Evolutionary conservation across 148 eudicot genomes (phyloP), one percentile per base, ranked within the genome.

Genomic region (Tetragonia tetragonoides): DNA sequence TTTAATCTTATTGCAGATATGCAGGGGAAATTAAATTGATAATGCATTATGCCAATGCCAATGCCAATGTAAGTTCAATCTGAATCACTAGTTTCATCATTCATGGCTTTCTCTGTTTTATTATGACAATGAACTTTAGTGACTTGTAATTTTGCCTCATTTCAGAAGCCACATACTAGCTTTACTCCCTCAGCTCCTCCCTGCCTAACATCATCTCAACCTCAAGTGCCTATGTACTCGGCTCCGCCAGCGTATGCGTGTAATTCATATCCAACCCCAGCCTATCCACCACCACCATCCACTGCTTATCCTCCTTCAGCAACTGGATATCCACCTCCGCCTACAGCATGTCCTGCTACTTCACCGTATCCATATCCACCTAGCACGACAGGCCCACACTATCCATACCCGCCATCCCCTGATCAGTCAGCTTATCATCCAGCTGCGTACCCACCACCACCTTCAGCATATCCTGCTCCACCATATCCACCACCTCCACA

Each of bases 11-110:
- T 64, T 42, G 56, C 86, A 95, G 99, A 86, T 81, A 87, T 86
- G 94, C 99, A 34, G 97, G 99, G 79, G 99, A 95, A 90, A 84
- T 95, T 38, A 90, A 92, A 80, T 66, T 95, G 79, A 95, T 93
- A 76, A 81, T 95, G 91, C 93, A 93, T 79, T 95, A 86, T 78
- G 81, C 87, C 59, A 83, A 85, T 57, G 81, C 87, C 59, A 83
- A 85, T 57, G 85, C 90, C 82, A 87, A 83, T 69, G 98, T 90
- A 83, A 87, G 89, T 76, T 72, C 49, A 46, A 16, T 47, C 39
- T 18, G 16, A 49, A 23, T 47, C 65, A 63, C 37, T 34, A 17
- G 3, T 11, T n/a, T 24, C 18, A 9, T 37, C 1, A 44, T 62
- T 65, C 38, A 2, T 18, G 73, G 59, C 28, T 38, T 23, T 42